Evolutionary conservation across 768 basidiomycete species (phyloP), one percentile per base, ranked within the genome.

Genomic region (Pleurotus salmoneostramineus): DNA sequence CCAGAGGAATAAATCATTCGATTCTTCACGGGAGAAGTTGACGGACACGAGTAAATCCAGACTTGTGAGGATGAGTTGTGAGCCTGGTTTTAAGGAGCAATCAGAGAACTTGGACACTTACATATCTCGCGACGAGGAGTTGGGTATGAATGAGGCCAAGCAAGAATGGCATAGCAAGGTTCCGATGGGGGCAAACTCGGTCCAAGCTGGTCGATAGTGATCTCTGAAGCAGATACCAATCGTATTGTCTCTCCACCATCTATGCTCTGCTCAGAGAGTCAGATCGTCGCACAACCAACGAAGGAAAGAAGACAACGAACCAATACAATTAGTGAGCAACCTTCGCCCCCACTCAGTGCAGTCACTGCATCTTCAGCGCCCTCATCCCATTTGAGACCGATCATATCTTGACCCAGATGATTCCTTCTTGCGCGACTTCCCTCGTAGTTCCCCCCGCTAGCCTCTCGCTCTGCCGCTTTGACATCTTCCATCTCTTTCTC

Each of bases 21-120:
- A 60, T 87, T 77, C 65, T 92, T 93, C 72, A 97, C 80, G 1
- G 91, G 89, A 5, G 90, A 92, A 11, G 71, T 65, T 3, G 86
- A 80, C 0, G 95, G 95, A 69, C 95, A 98, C 15, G 89, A 90
- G 71, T 98, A 98, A 57, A 97, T 90, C 71, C 94, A 95, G 50
- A 91, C 89, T 93, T 5, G n/a, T 33, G 27, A 6, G 27, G 61
- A 48, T 57, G 42, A 49, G 49, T 35, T 45, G 43, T 6, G 36
- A 32, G 6, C 58, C 35, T 42, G 0, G 14, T 34, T 17, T 56
- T 8, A 15, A 49, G 43, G 6, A n/a, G 15, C 17, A 36, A 1
- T 32, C 15, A 31, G 10, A n/a, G 8, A 14, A 44, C 4, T 7
- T 10, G 31, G 10, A 3, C 2, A 66, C 82, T 61, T 56, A 92